Evolutionary conservation across 768 basidiomycete species (phyloP).

Genomic region (Grammothele lineata): DNA sequence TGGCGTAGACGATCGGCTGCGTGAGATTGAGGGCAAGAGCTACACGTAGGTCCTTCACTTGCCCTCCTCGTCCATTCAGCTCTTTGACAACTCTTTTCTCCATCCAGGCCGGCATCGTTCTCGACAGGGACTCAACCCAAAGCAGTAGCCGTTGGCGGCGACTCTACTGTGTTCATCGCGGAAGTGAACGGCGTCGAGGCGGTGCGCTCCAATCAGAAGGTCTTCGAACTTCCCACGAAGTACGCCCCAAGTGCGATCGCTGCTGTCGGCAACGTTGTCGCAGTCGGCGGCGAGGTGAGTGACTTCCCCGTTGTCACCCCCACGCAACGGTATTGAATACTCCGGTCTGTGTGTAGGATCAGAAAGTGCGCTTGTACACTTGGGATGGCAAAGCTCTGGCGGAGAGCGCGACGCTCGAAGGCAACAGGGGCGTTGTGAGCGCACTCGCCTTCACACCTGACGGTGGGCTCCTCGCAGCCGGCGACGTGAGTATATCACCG

Average conservation of each 20-base stretch:
- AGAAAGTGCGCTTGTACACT: conserved; percentile 67
- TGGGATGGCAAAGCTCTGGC: conserved; percentile 66
- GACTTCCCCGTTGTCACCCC: background rate
- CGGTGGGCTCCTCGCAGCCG: conserved; percentile 69
- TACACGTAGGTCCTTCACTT: conserved; percentile 52
- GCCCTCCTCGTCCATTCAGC: too few relatives aligned
- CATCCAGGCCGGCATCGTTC: conserved; percentile 45
- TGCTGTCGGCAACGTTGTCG: conserved; percentile 47
- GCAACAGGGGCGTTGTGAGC: conserved; percentile 66
- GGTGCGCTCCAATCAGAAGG: conserved; percentile 64
- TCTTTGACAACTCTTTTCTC: too few relatives aligned
- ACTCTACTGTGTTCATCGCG: conserved; percentile 62
- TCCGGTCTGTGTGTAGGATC: conserved; percentile 43
- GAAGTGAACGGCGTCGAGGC: conserved; percentile 61
- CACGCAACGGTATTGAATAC: background rate
- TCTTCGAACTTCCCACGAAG: conserved; percentile 47
- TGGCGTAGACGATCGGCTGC: conserved; percentile 78
- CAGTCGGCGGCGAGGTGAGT: conserved; percentile 72
- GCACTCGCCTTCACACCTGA: conserved; percentile 79
- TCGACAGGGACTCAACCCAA: conserved; percentile 63
- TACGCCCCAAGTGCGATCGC: conserved; percentile 57
- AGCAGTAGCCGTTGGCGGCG: conserved; percentile 51
- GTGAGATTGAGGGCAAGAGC: conserved; percentile 53
- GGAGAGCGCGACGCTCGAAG: conserved; percentile 54
- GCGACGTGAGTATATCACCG: conserved; percentile 71